These are phyloP conservation scores for Wallacemonas sp. DNA, from an alignment of 208 protist species.

Conservation along the genomic window DNA sequence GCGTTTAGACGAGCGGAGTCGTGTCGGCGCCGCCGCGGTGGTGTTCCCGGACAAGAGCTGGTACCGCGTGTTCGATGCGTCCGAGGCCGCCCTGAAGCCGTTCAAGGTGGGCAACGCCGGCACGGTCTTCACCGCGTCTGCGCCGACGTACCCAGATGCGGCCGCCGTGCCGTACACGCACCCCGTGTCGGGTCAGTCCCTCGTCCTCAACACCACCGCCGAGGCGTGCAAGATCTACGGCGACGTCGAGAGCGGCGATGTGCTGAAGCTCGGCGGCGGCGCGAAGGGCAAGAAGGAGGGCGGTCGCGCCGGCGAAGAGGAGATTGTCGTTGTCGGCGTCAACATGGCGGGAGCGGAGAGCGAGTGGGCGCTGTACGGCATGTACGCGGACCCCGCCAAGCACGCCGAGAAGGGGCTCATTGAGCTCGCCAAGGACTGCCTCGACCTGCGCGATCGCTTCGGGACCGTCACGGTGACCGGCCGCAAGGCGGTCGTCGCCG, in stretches of 20 bases:
- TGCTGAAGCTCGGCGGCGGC: constrained; percentile 43
- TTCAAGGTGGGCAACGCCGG: constrained; percentile 61
- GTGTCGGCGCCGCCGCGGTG: constrained; percentile 21
- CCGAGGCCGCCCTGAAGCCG: constrained; percentile 40
- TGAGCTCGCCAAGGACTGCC: constrained; percentile 63
- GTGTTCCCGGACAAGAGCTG: constrained; percentile 77
- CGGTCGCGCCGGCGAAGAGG: constrained; percentile 20
- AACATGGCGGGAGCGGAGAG: constrained; percentile 53
- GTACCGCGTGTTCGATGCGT: constrained; percentile 77
- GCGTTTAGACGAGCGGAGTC: constrained; percentile 33
- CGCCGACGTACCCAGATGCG: constrained; percentile 40
- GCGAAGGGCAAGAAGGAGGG: constrained; percentile 12
- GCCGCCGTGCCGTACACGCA: constrained; percentile 60
- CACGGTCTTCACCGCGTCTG: constrained; percentile 41
- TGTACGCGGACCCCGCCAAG: constrained; percentile 37
- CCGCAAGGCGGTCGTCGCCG: constrained; percentile 30
- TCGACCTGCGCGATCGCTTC: constrained; percentile 54
- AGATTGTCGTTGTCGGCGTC: constrained; percentile 75
- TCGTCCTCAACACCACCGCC: constrained; percentile 61
- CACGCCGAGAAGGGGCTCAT: constrained; percentile 50
- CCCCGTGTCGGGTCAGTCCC: constrained; percentile 27
- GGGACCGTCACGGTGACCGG: constrained; percentile 29
- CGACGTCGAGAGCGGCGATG: constrained; percentile 66
- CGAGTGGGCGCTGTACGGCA: constrained; percentile 59
- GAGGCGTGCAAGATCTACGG: constrained; percentile 66